Base-by-base conservation (phyloP, 2,329 filamentous ascomycete species). In the Ophiostoma himal-ulmi region DNA sequence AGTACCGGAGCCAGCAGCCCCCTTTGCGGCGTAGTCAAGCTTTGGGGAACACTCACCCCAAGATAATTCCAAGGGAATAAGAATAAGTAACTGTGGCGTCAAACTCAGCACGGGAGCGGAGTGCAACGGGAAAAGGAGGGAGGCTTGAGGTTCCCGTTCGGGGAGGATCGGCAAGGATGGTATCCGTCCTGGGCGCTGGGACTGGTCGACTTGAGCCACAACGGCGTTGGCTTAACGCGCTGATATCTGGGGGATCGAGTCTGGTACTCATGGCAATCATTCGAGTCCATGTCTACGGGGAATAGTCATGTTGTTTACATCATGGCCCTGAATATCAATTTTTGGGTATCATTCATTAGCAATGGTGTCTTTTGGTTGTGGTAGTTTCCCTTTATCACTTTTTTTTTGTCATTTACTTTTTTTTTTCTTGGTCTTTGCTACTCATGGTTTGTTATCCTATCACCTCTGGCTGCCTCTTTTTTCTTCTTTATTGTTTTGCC, bases 21-120 rank as follows among this genome's bases (percentile, higher is more conserved):
- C 20, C 39, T 66, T 66, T 41, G 34, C 65, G 20, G 62, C 62
- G 34, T 65, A 65, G 62, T 65, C 62, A 65, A 37, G 34, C 62
- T 37, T 22, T n/a, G 17, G 44, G 17, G 44, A n/a, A 52, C 3
- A 44, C 14, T 13, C 39, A 44, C 39, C 39, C 39, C 14, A 13
- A n/a, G 52, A 57, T 17, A 57, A 17, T 57, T 60, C 8, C 26
- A 20, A 39, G 30, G 57, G 30, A 20, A 34, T 64, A 36, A 36
- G 13, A 30, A 62, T 64, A 20, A 10, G 10, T n/a, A 57, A n/a
- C 17, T 48, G 44, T 48, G 44, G 44, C 44, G 44, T 48, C 44
- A 48, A 48, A 48, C 44, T 48, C 44, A 48, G 44, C 44, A 48
- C 44, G n/a, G 14, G 30, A 30, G 44, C 44, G 44, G 44, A 20